Evolutionary conservation across 768 basidiomycete genomes (phyloP).

Genomic region (Mycena haematopus): DNA sequence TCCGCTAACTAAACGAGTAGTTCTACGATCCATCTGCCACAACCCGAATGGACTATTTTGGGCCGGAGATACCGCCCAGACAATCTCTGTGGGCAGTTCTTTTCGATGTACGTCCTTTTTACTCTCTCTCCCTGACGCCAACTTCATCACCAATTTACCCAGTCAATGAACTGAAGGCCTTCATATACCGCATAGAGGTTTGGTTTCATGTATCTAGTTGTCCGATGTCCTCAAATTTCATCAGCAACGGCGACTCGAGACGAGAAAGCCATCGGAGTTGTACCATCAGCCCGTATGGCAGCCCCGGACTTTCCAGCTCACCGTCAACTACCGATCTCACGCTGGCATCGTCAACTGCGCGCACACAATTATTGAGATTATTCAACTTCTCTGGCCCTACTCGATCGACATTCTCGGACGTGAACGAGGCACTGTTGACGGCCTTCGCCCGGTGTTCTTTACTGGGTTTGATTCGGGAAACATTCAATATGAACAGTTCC

Average conservation of each 20-base stretch:
- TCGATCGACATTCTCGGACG: slow-evolving; percentile 63
- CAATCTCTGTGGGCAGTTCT: slow-evolving; percentile 74
- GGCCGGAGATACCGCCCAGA: slow-evolving; percentile 84
- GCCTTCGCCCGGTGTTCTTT: slow-evolving; percentile 65
- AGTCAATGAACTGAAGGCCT: slow-evolving; percentile 71
- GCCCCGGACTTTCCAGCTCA: slow-evolving; percentile 57
- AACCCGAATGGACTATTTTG: slow-evolving; percentile 76
- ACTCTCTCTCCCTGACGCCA: no score
- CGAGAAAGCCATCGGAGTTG: background rate
- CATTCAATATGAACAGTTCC: slow-evolving; percentile 60
- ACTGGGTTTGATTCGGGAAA: slow-evolving; percentile 50
- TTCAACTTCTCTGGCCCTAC: slow-evolving; percentile 66
- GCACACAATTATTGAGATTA: slow-evolving; percentile 65
- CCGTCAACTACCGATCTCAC: slow-evolving; percentile 74
- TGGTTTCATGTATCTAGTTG: slow-evolving; percentile 2
- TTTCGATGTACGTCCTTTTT: slow-evolving; percentile 51
- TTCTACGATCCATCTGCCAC: slow-evolving; percentile 64
- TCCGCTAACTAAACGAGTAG: slow-evolving; percentile 39
- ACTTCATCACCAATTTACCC: no score
- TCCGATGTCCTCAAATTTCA: background rate
- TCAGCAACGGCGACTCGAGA: slow-evolving; percentile 34
- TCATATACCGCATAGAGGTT: slow-evolving; percentile 68
- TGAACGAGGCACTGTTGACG: slow-evolving; percentile 62
- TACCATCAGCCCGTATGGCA: slow-evolving; percentile 34
- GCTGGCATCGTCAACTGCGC: slow-evolving; percentile 79